Conservation (phyloP, 768 basidiomycete species). For the Xanthoconium stramineum region DNA sequence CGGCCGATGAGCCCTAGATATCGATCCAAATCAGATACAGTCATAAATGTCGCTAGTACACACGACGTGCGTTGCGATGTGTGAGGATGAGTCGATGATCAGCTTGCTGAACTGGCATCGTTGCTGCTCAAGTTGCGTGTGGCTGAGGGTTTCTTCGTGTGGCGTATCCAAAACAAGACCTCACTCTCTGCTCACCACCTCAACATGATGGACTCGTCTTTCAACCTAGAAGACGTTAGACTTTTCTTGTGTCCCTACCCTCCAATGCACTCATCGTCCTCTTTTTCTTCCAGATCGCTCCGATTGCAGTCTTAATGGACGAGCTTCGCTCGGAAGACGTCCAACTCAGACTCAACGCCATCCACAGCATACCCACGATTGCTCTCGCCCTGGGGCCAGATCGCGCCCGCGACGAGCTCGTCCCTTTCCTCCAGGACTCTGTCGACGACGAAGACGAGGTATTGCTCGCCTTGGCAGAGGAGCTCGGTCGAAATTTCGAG, state of each 20-base stretch:
- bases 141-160: conserved; percentile 14
- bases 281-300: conserved; percentile 62
- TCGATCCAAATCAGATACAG: background rate
- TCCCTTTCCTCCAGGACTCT: conserved; percentile 98
- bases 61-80: conserved; percentile 55
- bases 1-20: conserved; percentile 58
- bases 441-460: conserved; percentile 99
- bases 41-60: background rate
- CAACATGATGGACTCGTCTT: conserved; percentile 59
- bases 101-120: conserved; percentile 56
- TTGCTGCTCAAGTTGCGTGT: background rate
- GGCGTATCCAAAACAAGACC: conserved; percentile 19
- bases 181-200: background rate
- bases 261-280: conserved; percentile 12
- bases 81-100: conserved; percentile 46
- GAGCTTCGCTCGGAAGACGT: conserved; percentile 98
- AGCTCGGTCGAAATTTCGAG: conserved; percentile 87
- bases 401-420: conserved; percentile 91
- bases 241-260: background rate
- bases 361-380: conserved; percentile 96
- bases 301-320: conserved; percentile 96
- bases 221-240: conserved; percentile 68
- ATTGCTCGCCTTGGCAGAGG: conserved; percentile 90
- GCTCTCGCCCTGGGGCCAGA: conserved; percentile 94
- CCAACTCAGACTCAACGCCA: conserved; percentile 91